Conservation (phyloP, 305 asterid species). For the Salvia sclarea region DNA sequence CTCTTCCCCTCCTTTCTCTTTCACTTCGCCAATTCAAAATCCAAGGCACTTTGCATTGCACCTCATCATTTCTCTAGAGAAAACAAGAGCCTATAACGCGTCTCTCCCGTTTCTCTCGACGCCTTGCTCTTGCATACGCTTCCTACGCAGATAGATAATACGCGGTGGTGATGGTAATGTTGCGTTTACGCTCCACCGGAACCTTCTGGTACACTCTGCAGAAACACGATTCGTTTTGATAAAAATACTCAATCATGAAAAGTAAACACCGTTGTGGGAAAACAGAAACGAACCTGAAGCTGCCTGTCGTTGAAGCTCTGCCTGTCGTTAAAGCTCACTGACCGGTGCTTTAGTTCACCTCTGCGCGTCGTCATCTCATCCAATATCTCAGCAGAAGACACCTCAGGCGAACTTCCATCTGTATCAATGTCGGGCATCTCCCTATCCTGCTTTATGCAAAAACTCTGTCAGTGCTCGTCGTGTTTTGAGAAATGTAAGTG, state of each 20-base stretch:
- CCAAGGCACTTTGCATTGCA: neutral
- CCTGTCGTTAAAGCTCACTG: constrained; percentile 64
- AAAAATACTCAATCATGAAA: no score
- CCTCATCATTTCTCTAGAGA: neutral
- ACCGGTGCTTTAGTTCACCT: constrained; percentile 84
- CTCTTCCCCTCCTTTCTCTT: neutral
- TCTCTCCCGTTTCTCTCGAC: neutral
- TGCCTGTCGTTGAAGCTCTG: constrained; percentile 72
- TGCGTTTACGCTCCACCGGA: constrained; percentile 16
- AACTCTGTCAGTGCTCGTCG: neutral
- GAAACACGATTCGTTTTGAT: neutral
- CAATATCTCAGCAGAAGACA: constrained; percentile 69
- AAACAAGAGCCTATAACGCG: neutral
- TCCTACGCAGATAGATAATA: neutral
- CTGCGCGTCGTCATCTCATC: constrained; percentile 83
- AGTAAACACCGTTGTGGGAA: neutral
- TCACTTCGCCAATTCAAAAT: neutral
- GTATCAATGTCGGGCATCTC: constrained; percentile 40
- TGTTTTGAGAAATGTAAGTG: neutral
- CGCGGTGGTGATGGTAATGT: neutral
- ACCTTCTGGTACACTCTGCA: constrained; percentile 35
- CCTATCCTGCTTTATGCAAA: constrained; percentile 50
- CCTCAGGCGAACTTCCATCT: constrained; percentile 39
- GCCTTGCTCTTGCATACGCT: neutral
- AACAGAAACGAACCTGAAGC: constrained; percentile 43